phyloP scores from a whole-genome alignment of 148 eudicot genomes.

The Pharnaceum exiguum region DNA sequence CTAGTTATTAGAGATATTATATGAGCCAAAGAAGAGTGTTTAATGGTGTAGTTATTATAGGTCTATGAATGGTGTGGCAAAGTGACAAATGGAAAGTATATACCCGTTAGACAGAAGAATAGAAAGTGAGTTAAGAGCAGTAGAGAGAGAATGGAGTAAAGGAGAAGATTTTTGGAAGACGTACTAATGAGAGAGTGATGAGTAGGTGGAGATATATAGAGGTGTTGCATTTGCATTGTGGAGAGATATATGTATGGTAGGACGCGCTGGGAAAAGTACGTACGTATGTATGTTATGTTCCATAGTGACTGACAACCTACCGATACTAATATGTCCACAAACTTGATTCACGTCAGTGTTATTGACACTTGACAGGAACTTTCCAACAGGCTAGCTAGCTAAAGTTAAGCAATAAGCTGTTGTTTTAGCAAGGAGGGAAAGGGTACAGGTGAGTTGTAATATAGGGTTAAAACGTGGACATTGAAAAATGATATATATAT shows the following conservation, averaged over 20 bases:
- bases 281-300: too few species aligned
- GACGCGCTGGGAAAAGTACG: too few species aligned
- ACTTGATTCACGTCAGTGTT: neutral
- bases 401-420: too few species aligned
- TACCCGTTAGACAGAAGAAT: neutral
- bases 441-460: too few species aligned
- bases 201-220: constrained; percentile 11
- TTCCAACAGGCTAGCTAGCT: constrained; percentile 12
- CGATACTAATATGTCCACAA: neutral
- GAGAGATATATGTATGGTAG: too few species aligned
- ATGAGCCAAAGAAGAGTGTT: too few species aligned
- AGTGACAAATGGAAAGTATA: constrained; percentile 12
- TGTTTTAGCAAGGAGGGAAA: too few species aligned
- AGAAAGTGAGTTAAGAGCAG: neutral
- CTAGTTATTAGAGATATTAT: too few species aligned
- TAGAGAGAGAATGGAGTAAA: neutral
- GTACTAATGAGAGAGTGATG: neutral
- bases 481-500: too few species aligned
- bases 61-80: neutral
- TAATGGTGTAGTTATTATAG: constrained; percentile 15
- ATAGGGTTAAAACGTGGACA: too few species aligned
- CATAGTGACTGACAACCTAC: constrained; percentile 12
- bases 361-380: constrained; percentile 10
- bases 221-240: too few species aligned
- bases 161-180: neutral